These are phyloP conservation scores for Mycena capillaripes DNA, from an alignment of 768 basidiomycete species.

Conservation along the genomic window DNA sequence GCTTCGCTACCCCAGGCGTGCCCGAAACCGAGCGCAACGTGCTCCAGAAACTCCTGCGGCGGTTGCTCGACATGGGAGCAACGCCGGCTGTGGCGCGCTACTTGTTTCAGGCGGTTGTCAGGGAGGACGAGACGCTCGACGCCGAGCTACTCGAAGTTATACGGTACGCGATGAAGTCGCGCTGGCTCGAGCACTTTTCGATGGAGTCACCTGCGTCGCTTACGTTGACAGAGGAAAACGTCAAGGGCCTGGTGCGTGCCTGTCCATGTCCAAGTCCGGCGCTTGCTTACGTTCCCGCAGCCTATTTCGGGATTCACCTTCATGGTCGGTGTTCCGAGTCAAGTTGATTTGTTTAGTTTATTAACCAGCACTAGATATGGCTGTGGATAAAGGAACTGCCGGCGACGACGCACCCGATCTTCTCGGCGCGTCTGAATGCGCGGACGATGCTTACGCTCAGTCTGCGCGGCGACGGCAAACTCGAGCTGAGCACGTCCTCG, in stretches of 20 bases:
- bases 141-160: slow-evolving; percentile 78
- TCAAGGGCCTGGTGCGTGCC: slow-evolving; percentile 59
- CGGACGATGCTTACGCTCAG: slow-evolving; percentile 58
- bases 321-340: slow-evolving; percentile 60
- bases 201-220: slow-evolving; percentile 71
- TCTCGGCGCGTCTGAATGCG: slow-evolving; percentile 46
- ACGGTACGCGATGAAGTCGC: slow-evolving; percentile 77
- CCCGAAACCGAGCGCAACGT: slow-evolving; percentile 67
- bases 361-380: slow-evolving; percentile 56
- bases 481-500: slow-evolving; percentile 62
- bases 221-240: slow-evolving; percentile 60
- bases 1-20: slow-evolving; percentile 41
- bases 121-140: slow-evolving; percentile 65
- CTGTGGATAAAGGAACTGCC: slow-evolving; percentile 62
- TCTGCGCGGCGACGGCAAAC: slow-evolving; percentile 67
- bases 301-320: slow-evolving; percentile 79
- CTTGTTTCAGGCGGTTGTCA: slow-evolving; percentile 73
- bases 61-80: slow-evolving; percentile 83
- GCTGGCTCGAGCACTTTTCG: slow-evolving; percentile 86
- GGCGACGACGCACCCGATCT: slow-evolving; percentile 50
- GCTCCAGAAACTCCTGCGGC: slow-evolving; percentile 72
- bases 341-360: not conserved
- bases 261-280: too few species aligned
- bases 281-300: slow-evolving; percentile 8
- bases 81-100: slow-evolving; percentile 72